phyloP scores from a whole-genome alignment of 176 grass and related monocot genomes.

The Bonia amplexicaulis region DNA sequence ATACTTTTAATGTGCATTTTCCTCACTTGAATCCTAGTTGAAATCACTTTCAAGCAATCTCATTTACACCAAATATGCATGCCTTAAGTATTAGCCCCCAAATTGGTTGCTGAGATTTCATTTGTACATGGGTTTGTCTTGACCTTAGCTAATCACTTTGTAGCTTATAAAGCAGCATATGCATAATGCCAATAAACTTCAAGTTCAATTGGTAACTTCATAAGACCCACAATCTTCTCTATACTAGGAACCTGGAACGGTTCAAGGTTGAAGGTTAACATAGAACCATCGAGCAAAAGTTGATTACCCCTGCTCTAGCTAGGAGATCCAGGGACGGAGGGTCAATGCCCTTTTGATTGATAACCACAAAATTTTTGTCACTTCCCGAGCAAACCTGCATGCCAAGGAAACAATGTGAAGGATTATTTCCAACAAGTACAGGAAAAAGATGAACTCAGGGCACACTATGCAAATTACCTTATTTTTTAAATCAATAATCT shows the following conservation, averaged over 20 bases:
- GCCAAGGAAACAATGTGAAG: conserved; percentile 14
- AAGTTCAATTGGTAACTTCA: background rate
- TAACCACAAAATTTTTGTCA: conserved; percentile 93
- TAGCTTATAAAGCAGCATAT: background rate
- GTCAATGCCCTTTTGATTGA: conserved; percentile 98
- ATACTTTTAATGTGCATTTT: background rate
- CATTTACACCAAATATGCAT: background rate
- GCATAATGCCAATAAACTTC: background rate
- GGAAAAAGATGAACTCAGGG: background rate
- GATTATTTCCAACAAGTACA: background rate
- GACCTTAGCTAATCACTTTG: background rate
- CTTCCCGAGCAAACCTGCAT: conserved; percentile 65
- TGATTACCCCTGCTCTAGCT: conserved; percentile 87
- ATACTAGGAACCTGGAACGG: background rate
- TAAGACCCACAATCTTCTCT: background rate
- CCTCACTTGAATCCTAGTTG: background rate
- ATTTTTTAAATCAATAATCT: conserved; percentile 92
- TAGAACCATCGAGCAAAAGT: background rate
- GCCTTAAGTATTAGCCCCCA: background rate
- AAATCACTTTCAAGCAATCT: background rate
- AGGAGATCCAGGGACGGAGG: conserved; percentile 95
- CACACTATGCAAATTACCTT: conserved; percentile 40
- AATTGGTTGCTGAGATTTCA: background rate
- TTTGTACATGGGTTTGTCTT: background rate
- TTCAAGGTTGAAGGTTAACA: background rate